phyloP scores from a whole-genome alignment of 2,329 filamentous ascomycete genomes.

The Claviceps lovelessii region DNA sequence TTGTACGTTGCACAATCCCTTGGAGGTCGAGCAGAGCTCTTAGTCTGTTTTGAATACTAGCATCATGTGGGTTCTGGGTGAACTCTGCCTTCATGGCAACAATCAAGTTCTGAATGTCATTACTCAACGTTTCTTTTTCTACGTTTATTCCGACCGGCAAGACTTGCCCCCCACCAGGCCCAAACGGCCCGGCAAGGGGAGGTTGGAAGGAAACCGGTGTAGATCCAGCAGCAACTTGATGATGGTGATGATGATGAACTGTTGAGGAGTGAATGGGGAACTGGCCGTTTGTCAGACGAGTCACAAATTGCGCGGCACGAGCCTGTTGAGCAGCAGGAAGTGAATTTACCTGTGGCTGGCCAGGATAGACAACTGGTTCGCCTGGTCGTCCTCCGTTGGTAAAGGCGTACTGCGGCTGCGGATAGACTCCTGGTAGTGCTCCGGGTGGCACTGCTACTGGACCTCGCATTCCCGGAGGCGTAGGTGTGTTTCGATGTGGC shows the following conservation, averaged over 20 bases:
- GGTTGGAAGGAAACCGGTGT: conserved; percentile 27
- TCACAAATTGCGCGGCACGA: not conserved
- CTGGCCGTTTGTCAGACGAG: conserved; percentile 1
- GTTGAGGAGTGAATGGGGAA: conserved; percentile 27
- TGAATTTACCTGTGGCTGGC: conserved; percentile 17
- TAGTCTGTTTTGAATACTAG: conserved; percentile 61
- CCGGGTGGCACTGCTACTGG: conserved; percentile 10
- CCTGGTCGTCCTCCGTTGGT: conserved; percentile 18
- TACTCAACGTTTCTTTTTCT: conserved; percentile 63
- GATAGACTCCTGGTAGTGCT: conserved; percentile 12
- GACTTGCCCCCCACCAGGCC: conserved; percentile 13
- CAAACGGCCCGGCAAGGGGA: conserved; percentile 25
- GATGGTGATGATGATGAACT: conserved; percentile 3
- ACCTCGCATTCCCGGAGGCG: conserved; percentile 43
- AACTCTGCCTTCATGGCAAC: conserved; percentile 57
- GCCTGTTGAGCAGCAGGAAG: not conserved
- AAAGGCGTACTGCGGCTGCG: conserved; percentile 15
- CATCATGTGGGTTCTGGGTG: conserved; percentile 61
- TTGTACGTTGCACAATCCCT: conserved; percentile 55
- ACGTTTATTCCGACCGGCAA: conserved; percentile 41
- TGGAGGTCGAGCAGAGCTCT: conserved; percentile 79
- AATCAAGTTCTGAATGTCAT: conserved; percentile 71
- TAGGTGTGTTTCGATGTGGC: conserved; percentile 58
- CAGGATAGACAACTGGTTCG: conserved; percentile 10
- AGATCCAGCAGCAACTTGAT: conserved; percentile 21